A percentile compares a stretch with the other conserved stretches of the same genome.
Evolutionary conservation across 2,329 filamentous ascomycete species (phyloP).

Genomic region (Thelonectria olida): DNA sequence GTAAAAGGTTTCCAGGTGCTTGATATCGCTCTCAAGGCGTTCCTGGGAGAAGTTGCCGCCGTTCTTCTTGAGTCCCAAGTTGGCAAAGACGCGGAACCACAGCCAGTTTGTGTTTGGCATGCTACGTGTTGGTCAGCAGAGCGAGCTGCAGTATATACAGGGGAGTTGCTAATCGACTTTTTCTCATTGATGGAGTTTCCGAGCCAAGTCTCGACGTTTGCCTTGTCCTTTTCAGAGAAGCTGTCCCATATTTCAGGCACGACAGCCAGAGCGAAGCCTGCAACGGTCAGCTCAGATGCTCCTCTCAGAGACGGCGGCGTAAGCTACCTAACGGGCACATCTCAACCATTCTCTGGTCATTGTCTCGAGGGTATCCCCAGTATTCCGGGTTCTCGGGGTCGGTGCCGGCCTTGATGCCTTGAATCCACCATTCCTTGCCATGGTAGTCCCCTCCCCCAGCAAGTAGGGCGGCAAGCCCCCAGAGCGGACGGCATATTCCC

Average conservation of each 20-base stretch:
- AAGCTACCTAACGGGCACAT: constrained; percentile 75
- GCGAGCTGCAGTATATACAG: background rate
- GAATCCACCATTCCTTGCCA: constrained; percentile 69
- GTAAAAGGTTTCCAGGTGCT: constrained; percentile 82
- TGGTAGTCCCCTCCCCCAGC: constrained; percentile 73
- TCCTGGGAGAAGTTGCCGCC: constrained; percentile 75
- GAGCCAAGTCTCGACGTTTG: constrained; percentile 76
- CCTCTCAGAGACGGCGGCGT: background rate
- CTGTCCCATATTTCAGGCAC: constrained; percentile 73
- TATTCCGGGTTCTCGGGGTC: constrained; percentile 76
- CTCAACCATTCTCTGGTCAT: constrained; percentile 86
- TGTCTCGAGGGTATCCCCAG: constrained; percentile 80
- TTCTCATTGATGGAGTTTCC: constrained; percentile 81
- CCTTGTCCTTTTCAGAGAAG: constrained; percentile 68
- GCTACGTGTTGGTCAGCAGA: constrained; percentile 51
- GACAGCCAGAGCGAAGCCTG: constrained; percentile 75
- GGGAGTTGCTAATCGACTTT: constrained; percentile 55
- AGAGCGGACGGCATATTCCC: constrained; percentile 78
- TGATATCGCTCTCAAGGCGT: constrained; percentile 77
- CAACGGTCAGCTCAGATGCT: background rate
- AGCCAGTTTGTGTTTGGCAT: constrained; percentile 77
- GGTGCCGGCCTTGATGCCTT: constrained; percentile 76
- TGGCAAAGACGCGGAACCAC: constrained; percentile 88
- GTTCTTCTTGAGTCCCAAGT: constrained; percentile 79
- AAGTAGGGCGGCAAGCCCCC: constrained; percentile 76